Base-by-base conservation (phyloP, 73 alveolate genomes). In the Paramecium primaurelia region DNA sequence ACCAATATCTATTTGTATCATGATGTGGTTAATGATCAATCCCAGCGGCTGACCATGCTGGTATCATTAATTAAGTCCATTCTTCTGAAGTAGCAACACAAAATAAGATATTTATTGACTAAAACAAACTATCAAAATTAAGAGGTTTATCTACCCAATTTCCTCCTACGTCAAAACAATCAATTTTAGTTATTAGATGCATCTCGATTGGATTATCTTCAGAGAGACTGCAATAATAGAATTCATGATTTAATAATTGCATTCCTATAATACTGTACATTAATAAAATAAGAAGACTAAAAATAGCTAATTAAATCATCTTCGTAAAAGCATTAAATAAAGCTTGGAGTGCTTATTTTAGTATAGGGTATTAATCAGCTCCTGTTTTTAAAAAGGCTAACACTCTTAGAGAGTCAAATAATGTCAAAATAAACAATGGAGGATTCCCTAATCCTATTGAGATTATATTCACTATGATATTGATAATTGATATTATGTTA, bases 121-220 rank as follows among this genome's bases (percentile, higher is more conserved):
- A 69, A 58, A 68, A 42, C 18, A 89, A 30, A 89, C 26, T 44
- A 26, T 89, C 88, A 45, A 89, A 89, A 32, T 71, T 42, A 16
- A 71, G 58, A 8, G 34, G 18, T 22, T 49, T 37, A 26, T 89
- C 68, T 45, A 71, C 47, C 94, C 94, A 89, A 32, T 44, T 83
- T 45, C 94, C 94, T 32, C 94, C 94, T 58, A 45, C 4, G 47
- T 89, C 94, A 59, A 89, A 59, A 28, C 94, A 89, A 71, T 89
- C 94, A 3, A 34, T 45, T 64, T 89, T 73, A 14, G 83, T 25
- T 14, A 2, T 7, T 26, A 89, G 20, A 20, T 30, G 36, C 18
- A 6, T 16, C 20, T 60, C 93, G 1, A 0, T 7, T 28, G 49
- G 2, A 34, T 12, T 49, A 2, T 18, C 59, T 6, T 69, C 30